Percentiles rank a stretch among this genome's conserved stretches.
phyloP scores from a whole-genome alignment of 2,329 filamentous ascomycete species.

The Alternaria longipes region DNA sequence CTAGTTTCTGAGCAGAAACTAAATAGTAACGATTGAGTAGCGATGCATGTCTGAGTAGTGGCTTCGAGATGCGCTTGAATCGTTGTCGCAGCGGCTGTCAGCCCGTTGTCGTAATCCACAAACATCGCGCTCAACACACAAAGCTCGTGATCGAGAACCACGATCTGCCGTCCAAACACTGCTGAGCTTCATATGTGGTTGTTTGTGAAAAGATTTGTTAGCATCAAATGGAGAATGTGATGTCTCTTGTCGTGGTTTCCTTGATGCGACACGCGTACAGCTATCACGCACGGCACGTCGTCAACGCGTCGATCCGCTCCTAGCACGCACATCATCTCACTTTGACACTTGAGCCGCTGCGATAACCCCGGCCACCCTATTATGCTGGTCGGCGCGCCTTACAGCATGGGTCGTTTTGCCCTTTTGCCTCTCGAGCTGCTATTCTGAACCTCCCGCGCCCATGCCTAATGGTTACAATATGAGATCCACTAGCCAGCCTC shows the following conservation, averaged over 20 bases:
- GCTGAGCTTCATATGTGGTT: background rate
- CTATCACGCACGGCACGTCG: background rate
- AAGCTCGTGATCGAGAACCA: background rate
- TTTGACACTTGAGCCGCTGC: no score
- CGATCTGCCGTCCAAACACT: background rate
- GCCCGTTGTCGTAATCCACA: background rate
- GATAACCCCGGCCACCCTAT: no score
- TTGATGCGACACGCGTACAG: background rate
- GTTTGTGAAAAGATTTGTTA: background rate
- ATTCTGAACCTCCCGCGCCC: no score
- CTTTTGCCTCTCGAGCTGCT: background rate
- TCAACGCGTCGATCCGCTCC: background rate
- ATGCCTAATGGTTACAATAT: background rate
- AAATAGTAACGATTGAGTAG: rapidly evolving
- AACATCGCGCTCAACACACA: background rate
- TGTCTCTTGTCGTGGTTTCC: background rate
- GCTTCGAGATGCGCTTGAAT: background rate
- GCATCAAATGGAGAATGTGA: background rate
- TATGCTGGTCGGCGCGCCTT: no score
- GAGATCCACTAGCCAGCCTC: background rate
- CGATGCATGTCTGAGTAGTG: background rate
- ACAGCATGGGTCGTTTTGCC: no score
- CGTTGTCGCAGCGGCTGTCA: background rate
- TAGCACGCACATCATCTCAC: no score
- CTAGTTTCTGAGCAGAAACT: background rate